Percentiles rank a stretch among this genome's conserved stretches.
Conservation (phyloP, 768 basidiomycete species). For the Chalciporus sphaerocephalus region DNA sequence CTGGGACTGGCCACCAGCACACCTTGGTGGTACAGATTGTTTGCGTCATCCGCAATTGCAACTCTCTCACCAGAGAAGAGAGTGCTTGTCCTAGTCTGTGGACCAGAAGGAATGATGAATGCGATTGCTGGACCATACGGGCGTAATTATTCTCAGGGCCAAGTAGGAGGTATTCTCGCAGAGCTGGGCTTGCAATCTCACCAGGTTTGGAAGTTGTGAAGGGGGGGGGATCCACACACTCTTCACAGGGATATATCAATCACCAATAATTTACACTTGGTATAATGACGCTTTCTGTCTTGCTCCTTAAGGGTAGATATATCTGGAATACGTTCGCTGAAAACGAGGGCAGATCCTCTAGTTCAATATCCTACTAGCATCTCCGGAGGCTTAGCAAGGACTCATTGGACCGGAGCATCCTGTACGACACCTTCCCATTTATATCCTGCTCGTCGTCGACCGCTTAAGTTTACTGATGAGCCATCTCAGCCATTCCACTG, state of each 20-base stretch:
- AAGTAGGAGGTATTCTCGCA: conserved; percentile 60
- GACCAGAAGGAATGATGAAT: conserved; percentile 80
- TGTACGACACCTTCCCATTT: no score
- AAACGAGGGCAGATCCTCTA: neutral
- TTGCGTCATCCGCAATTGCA: conserved; percentile 8
- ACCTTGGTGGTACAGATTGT: conserved; percentile 32
- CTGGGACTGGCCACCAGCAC: conserved; percentile 29
- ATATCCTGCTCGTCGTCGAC: no score
- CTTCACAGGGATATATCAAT: neutral
- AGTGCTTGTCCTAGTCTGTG: conserved; percentile 71
- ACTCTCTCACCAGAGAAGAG: conserved; percentile 32
- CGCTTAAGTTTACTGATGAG: no score
- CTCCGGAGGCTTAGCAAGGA: no score
- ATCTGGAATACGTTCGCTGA: neutral
- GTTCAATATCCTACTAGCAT: neutral
- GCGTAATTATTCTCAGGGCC: conserved; percentile 70
- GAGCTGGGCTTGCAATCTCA: conserved; percentile 57
- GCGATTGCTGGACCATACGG: conserved; percentile 75
- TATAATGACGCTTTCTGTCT: neutral
- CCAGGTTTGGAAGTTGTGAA: conserved; percentile 67
- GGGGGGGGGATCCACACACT: neutral
- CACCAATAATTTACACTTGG: neutral
- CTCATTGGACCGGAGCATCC: no score
- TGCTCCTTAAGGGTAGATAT: neutral
- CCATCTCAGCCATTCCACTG: no score